A percentile compares a stretch with the other conserved stretches of the same genome.
phyloP scores from a whole-genome alignment of 495 filamentous ascomycete species.

The Hypoxylon lenormandii region DNA sequence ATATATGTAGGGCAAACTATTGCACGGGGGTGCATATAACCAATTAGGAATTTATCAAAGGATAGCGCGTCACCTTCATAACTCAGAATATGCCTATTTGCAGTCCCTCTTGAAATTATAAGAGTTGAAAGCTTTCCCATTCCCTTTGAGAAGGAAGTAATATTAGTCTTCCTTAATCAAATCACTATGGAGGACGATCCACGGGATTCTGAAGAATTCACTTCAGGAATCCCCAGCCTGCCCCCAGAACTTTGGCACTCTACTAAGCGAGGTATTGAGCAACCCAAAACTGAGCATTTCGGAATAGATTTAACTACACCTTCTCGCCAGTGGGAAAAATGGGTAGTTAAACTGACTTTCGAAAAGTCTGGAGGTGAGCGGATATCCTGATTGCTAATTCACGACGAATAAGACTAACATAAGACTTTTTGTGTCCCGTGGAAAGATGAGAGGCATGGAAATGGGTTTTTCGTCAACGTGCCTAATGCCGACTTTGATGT shows the following conservation, averaged over 20 bases:
- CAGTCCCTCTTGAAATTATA: background rate
- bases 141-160: background rate
- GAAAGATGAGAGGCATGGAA: slow-evolving; percentile 29
- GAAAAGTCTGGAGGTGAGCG: slow-evolving; percentile 34
- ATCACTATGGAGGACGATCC: slow-evolving; percentile 4
- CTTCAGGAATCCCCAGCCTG: background rate
- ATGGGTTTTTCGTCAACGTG: slow-evolving; percentile 54
- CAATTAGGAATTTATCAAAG: slow-evolving; percentile 9
- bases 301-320: slow-evolving; percentile 13
- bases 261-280: background rate
- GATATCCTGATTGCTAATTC: background rate
- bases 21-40: slow-evolving; percentile 5
- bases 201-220: background rate
- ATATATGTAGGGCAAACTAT: slow-evolving; percentile 10
- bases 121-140: background rate
- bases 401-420: background rate
- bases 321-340: slow-evolving; percentile 25
- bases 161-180: background rate
- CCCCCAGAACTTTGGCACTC: slow-evolving; percentile 1
- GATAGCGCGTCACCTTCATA: slow-evolving; percentile 4
- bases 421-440: too few relatives aligned
- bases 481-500: slow-evolving; percentile 44
- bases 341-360: slow-evolving; percentile 32
- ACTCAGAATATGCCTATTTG: background rate
- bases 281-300: slow-evolving; percentile 2